Conservation (phyloP, 2,329 filamentous ascomycete genomes). For the Stachybotrys elegans region DNA sequence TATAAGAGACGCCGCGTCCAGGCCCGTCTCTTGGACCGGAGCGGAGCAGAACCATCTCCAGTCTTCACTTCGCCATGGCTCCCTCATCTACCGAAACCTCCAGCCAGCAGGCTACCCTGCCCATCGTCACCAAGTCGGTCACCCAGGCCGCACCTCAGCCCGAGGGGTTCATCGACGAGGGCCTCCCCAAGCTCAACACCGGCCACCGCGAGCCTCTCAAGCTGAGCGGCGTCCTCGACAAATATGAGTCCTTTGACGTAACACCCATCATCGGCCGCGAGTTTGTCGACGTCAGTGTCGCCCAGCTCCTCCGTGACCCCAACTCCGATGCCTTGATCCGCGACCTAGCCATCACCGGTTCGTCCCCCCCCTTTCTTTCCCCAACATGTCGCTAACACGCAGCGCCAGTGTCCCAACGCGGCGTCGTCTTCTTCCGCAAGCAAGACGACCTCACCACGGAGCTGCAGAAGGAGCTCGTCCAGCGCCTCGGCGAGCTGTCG, state of each 20-base stretch:
- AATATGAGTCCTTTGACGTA: background rate
- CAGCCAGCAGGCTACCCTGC: too few relatives aligned
- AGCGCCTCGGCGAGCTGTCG: conserved; percentile 27
- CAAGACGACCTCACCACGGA: conserved; percentile 54
- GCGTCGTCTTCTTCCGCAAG: conserved; percentile 60
- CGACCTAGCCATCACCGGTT: conserved; percentile 58
- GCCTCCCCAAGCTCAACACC: background rate
- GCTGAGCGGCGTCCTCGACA: background rate
- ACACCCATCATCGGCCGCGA: conserved; percentile 34
- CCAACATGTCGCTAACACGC: background rate
- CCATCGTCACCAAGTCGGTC: too few relatives aligned
- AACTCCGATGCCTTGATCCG: conserved; percentile 52
- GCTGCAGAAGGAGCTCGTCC: conserved; percentile 54
- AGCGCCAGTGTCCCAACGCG: conserved; percentile 50
- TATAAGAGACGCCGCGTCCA: too few relatives aligned
- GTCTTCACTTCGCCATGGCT: too few relatives aligned
- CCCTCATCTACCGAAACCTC: too few relatives aligned
- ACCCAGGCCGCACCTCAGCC: too few relatives aligned
- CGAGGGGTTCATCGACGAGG: too few relatives aligned
- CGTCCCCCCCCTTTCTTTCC: conserved; percentile 7
- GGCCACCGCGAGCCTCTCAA: background rate
- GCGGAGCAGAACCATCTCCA: too few relatives aligned
- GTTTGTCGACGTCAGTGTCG: conserved; percentile 40
- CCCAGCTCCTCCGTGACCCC: conserved; percentile 46
- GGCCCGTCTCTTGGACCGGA: too few relatives aligned